These are phyloP conservation scores for Camellia oleifera DNA, from an alignment of 179 eudicot species.

Conservation along the genomic window DNA sequence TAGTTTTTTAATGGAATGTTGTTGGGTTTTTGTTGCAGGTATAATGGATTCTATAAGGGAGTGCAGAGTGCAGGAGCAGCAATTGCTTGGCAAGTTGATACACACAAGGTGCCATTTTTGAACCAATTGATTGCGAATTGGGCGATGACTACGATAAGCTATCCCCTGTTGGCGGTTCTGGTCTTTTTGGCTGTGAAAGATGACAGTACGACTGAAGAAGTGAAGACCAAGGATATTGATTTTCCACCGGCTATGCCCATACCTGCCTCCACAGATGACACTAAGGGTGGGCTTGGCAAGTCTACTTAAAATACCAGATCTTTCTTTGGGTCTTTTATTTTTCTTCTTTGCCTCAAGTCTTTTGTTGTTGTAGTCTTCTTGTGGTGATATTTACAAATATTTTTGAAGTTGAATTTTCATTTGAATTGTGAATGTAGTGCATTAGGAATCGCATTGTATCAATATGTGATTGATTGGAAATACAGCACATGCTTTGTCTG, in stretches of 20 bases:
- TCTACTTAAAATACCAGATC: slow-evolving; percentile 11
- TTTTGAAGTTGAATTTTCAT: not conserved
- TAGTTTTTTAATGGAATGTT: not conserved
- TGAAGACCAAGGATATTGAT: slow-evolving; percentile 19
- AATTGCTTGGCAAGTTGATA: slow-evolving; percentile 92
- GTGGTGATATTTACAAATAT: not conserved
- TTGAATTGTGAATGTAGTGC: not conserved
- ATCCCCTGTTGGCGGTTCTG: slow-evolving; percentile 66
- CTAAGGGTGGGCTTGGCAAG: slow-evolving; percentile 24
- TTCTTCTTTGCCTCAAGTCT: not conserved
- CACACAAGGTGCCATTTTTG: slow-evolving; percentile 58
- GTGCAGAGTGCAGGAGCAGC: slow-evolving; percentile 98
- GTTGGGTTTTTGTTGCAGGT: slow-evolving; percentile 46
- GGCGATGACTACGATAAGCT: slow-evolving; percentile 69
- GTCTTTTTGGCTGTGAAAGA: slow-evolving; percentile 75
- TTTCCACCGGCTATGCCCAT: slow-evolving; percentile 13
- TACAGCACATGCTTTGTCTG: not conserved
- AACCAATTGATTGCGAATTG: slow-evolving; percentile 68
- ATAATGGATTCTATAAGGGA: slow-evolving; percentile 92
- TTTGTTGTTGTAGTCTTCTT: not conserved
- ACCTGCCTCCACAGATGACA: slow-evolving; percentile 20
- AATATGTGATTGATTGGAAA: not conserved
- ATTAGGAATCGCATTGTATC: not conserved
- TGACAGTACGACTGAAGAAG: slow-evolving; percentile 34
- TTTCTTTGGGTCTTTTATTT: not conserved